These are phyloP conservation scores for Aureobasidium sp. DNA, from an alignment of 2,329 filamentous ascomycete species.

Conservation along the genomic window DNA sequence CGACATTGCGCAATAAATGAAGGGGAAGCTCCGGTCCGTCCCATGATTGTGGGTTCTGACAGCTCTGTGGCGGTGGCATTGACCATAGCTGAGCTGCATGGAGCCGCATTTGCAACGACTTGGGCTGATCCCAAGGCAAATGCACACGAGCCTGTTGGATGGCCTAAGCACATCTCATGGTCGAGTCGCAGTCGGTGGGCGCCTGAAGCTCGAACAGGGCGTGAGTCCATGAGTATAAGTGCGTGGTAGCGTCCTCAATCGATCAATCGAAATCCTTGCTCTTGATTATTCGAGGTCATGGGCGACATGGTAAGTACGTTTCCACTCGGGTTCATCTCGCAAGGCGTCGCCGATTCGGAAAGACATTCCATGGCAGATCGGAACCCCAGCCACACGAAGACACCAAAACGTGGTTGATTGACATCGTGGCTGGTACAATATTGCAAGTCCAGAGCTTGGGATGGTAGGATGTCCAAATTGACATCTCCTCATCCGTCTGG, in stretches of 20 bases:
- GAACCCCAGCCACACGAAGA: background rate
- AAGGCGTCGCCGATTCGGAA: background rate
- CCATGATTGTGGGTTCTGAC: conserved; percentile 2
- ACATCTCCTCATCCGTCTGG: background rate
- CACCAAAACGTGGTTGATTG: background rate
- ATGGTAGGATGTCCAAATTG: background rate
- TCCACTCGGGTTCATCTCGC: background rate
- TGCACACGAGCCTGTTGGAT: background rate
- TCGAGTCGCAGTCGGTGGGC: background rate
- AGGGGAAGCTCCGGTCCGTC: background rate
- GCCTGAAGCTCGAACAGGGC: background rate
- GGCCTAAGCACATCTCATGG: background rate
- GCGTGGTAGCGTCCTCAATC: background rate
- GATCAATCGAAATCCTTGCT: background rate
- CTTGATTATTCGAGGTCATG: background rate
- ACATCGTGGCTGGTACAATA: background rate
- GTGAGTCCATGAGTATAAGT: background rate
- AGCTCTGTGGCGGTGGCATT: background rate
- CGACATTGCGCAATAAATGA: background rate
- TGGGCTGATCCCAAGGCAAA: background rate
- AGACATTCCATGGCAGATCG: background rate
- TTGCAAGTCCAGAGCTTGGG: background rate
- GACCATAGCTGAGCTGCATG: background rate
- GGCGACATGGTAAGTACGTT: background rate
- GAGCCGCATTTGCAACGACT: background rate